These are phyloP conservation scores for Dryas drummondii DNA, from an alignment of 306 rosid species.

Conservation along the genomic window DNA sequence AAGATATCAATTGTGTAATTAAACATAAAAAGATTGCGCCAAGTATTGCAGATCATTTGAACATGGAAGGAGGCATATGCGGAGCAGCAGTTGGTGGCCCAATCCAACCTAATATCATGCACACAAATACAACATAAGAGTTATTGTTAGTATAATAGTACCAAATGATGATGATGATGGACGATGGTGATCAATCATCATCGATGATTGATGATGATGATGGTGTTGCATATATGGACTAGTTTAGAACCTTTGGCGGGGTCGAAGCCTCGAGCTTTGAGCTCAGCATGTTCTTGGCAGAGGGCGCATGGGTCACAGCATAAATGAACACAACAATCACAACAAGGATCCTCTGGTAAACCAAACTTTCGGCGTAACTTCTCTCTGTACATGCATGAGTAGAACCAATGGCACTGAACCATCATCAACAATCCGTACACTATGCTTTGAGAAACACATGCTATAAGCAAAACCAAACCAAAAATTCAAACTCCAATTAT, in stretches of 20 bases:
- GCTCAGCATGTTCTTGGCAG: conserved; percentile 21
- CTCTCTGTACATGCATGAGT: neutral
- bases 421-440: conserved; percentile 4
- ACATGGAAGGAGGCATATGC: conserved; percentile 20
- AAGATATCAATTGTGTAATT: neutral
- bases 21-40: neutral
- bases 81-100: conserved; percentile 15
- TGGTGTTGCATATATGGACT: neutral
- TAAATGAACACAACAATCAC: conserved; percentile 2
- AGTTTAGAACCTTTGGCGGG: conserved; percentile 15
- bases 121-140: neutral
- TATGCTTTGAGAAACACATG: conserved; percentile 7
- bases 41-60: conserved; percentile 12
- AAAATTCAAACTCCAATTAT: too few relatives aligned
- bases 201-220: neutral
- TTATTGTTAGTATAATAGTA: neutral
- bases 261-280: conserved; percentile 14
- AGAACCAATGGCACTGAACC: conserved; percentile 13
- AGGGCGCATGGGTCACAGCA: conserved; percentile 13
- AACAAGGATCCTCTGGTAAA: conserved; percentile 12
- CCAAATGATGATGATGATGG: neutral
- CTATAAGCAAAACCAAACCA: neutral
- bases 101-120: conserved; percentile 9
- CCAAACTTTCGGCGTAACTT: neutral
- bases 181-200: too few relatives aligned